phyloP scores from a whole-genome alignment of 495 filamentous ascomycete species.

The Hypoxylon intermedium region DNA sequence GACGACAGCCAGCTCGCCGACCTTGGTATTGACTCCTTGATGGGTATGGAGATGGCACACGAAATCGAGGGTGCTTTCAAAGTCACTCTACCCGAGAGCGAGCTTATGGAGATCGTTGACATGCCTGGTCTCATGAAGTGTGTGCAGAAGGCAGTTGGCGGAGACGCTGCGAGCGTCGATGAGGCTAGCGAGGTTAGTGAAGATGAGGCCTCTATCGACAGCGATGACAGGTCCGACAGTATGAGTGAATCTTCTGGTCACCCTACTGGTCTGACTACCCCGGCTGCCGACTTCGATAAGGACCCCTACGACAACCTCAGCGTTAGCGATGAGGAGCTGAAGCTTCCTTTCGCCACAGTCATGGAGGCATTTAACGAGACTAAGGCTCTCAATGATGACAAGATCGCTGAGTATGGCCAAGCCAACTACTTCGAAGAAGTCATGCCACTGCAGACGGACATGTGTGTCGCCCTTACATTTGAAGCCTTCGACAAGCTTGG shows the following conservation, averaged over 20 bases:
- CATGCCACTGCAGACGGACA: conserved; percentile 42
- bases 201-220: conserved; percentile 25
- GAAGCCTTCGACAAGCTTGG: conserved; percentile 58
- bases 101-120: conserved; percentile 47
- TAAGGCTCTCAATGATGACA: conserved; percentile 47
- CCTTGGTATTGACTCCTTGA: conserved; percentile 63
- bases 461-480: conserved; percentile 51
- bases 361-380: conserved; percentile 37
- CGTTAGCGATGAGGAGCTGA: conserved; percentile 25
- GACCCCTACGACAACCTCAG: conserved; percentile 20
- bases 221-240: conserved; percentile 20
- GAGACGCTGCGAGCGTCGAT: conserved; percentile 3
- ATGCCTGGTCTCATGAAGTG: conserved; percentile 41
- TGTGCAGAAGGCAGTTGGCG: conserved; percentile 26
- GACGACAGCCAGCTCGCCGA: conserved; percentile 55
- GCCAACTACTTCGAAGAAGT: conserved; percentile 46
- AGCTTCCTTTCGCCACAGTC: conserved; percentile 36
- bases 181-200: conserved; percentile 26
- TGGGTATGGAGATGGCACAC: conserved; percentile 62
- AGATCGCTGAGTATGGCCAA: conserved; percentile 49
- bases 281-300: conserved; percentile 26
- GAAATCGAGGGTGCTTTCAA: conserved; percentile 59
- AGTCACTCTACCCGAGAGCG: conserved; percentile 42
- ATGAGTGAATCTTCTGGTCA: conserved; percentile 25
- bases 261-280: conserved; percentile 30